phyloP scores from a whole-genome alignment of 805 yeast genomes.

The Starmera amethionina region DNA sequence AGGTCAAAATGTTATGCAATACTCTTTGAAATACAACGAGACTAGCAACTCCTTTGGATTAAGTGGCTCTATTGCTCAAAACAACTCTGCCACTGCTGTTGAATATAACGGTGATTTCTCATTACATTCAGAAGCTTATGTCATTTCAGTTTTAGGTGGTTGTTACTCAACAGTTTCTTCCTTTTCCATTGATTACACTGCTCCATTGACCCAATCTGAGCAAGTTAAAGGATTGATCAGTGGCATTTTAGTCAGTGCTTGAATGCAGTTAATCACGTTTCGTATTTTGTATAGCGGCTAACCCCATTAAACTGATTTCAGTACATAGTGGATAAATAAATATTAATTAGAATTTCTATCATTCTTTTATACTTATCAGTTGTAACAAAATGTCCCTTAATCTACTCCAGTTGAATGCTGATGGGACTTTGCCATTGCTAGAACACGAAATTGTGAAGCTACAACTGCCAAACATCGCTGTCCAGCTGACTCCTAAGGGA shows the following conservation, averaged over 20 bases:
- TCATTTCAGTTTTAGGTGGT: constrained; percentile 12
- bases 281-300: neutral
- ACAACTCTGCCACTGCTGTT: constrained; percentile 15
- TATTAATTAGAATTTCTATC: no score
- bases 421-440: constrained; percentile 16
- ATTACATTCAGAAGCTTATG: constrained; percentile 32
- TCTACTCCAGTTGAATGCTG: no score
- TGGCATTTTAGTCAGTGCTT: constrained; percentile 5
- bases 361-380: no score
- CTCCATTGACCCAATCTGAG: constrained; percentile 8
- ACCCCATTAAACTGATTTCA: no score
- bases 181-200: constrained; percentile 35
- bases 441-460: constrained; percentile 15
- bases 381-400: no score
- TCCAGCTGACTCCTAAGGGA: constrained; percentile 11
- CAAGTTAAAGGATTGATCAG: constrained; percentile 9
- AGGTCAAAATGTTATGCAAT: constrained; percentile 20
- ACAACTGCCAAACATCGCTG: constrained; percentile 5
- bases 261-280: neutral
- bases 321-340: no score
- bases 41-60: constrained; percentile 23
- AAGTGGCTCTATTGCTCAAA: constrained; percentile 8
- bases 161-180: constrained; percentile 37
- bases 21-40: constrained; percentile 24
- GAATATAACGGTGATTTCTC: constrained; percentile 33